These are phyloP conservation scores for Fusarium haematococcum DNA, from an alignment of 2,329 filamentous ascomycete genomes.

Conservation along the genomic window DNA sequence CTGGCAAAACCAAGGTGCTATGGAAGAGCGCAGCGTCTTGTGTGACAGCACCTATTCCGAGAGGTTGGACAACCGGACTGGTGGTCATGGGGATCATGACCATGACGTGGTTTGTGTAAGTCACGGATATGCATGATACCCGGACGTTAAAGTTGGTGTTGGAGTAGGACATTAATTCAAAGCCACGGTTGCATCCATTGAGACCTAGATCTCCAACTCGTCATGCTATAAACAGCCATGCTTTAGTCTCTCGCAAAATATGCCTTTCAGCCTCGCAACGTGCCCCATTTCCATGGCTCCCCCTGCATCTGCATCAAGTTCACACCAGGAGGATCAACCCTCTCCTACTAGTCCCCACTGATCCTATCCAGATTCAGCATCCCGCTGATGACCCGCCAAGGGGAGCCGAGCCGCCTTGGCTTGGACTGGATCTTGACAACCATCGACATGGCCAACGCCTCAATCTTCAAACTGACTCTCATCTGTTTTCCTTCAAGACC, in stretches of 20 bases:
- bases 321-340: neutral
- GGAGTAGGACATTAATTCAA: neutral
- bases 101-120: slow-evolving; percentile 2
- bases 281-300: neutral
- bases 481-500: neutral
- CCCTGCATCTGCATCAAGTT: neutral
- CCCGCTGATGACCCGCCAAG: neutral
- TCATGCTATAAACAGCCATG: neutral
- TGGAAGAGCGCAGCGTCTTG: slow-evolving; percentile 42
- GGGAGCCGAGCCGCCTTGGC: neutral
- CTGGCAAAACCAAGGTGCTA: slow-evolving; percentile 38
- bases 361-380: slow-evolving; percentile 2
- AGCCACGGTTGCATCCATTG: neutral
- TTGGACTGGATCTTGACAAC: neutral
- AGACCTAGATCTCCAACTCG: neutral
- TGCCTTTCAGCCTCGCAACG: neutral
- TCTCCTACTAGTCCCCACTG: neutral
- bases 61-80: neutral
- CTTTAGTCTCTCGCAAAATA: neutral
- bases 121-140: neutral
- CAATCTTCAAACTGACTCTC: neutral
- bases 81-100: slow-evolving; percentile 6
- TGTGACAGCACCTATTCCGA: neutral
- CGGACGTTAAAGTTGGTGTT: neutral
- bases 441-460: neutral